A percentile compares a stretch with the other conserved stretches of the same genome.
Conservation (phyloP, 2,329 filamentous ascomycete species). For the Harringtonia aguacate region DNA sequence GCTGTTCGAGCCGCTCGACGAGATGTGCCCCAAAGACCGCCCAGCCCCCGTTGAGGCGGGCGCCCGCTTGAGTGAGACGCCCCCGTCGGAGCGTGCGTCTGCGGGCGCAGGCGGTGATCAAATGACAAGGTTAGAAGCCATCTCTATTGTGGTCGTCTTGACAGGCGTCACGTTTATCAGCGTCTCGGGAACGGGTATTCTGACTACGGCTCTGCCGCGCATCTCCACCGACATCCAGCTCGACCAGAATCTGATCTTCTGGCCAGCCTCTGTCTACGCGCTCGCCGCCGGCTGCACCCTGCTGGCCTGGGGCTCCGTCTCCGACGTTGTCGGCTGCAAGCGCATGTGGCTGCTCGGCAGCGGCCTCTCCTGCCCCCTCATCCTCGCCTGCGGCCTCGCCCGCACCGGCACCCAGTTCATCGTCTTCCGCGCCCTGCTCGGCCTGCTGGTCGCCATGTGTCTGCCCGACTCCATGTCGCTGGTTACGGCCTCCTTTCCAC, state of each 20-base stretch:
- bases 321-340: constrained; percentile 25
- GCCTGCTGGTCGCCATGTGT: constrained; percentile 25
- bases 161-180: constrained; percentile 1
- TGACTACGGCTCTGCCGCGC: constrained; percentile 10
- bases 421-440: constrained; percentile 22
- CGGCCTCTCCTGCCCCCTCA: constrained; percentile 21
- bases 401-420: constrained; percentile 25
- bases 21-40: too few species aligned
- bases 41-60: too few species aligned
- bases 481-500: constrained; percentile 25
- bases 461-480: constrained; percentile 25
- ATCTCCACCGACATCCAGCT: constrained; percentile 14
- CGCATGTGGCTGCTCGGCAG: constrained; percentile 23
- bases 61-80: too few species aligned
- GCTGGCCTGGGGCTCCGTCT: constrained; percentile 25
- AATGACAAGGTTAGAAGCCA: too few species aligned
- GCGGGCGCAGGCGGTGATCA: too few species aligned
- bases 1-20: too few species aligned
- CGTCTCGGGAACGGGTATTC: not conserved
- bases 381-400: constrained; percentile 21
- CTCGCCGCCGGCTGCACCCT: constrained; percentile 16
- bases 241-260: constrained; percentile 1
- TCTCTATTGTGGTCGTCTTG: not conserved
- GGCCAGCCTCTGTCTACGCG: constrained; percentile 16
- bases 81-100: too few species aligned